Conservation (phyloP, 1,284 basidiomycete species). For the Puccinia horiana region DNA sequence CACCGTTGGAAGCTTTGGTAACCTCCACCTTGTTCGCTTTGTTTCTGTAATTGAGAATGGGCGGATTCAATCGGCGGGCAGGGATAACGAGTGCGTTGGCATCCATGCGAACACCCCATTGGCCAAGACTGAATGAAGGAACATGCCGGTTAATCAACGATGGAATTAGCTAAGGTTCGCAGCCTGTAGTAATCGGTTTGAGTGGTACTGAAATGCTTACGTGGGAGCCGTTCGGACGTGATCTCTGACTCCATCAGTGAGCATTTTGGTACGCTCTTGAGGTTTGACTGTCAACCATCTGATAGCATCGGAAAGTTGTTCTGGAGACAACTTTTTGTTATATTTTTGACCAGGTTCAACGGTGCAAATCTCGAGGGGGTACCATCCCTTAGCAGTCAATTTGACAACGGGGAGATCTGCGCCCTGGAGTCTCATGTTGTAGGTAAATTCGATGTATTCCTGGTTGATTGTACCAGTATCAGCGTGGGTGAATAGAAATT, state of each 20-base stretch:
- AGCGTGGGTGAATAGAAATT: not conserved
- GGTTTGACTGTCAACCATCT: constrained; percentile 50
- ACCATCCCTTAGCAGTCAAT: constrained; percentile 52
- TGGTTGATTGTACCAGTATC: not conserved
- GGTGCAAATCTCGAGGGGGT: constrained; percentile 53
- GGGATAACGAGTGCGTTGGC: constrained; percentile 8
- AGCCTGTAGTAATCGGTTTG: not conserved
- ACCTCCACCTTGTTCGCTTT: not conserved
- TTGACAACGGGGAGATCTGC: constrained; percentile 51
- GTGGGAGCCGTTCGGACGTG: constrained; percentile 16
- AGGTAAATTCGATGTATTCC: constrained; percentile 34
- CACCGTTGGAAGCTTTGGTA: constrained; percentile 19
- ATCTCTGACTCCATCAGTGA: constrained; percentile 24
- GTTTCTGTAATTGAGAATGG: constrained; percentile 15
- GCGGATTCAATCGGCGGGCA: constrained; percentile 43
- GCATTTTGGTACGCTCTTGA: constrained; percentile 34
- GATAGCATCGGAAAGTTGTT: constrained; percentile 51
- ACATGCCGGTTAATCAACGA: too few species aligned
- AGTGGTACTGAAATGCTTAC: constrained; percentile 13
- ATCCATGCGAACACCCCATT: constrained; percentile 44
- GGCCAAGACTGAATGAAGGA: not conserved
- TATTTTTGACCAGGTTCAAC: constrained; percentile 51
- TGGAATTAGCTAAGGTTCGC: too few species aligned
- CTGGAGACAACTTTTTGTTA: constrained; percentile 52
- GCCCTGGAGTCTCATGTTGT: constrained; percentile 49